phyloP scores from a whole-genome alignment of 208 protist species.

The Leishmania tropica region DNA sequence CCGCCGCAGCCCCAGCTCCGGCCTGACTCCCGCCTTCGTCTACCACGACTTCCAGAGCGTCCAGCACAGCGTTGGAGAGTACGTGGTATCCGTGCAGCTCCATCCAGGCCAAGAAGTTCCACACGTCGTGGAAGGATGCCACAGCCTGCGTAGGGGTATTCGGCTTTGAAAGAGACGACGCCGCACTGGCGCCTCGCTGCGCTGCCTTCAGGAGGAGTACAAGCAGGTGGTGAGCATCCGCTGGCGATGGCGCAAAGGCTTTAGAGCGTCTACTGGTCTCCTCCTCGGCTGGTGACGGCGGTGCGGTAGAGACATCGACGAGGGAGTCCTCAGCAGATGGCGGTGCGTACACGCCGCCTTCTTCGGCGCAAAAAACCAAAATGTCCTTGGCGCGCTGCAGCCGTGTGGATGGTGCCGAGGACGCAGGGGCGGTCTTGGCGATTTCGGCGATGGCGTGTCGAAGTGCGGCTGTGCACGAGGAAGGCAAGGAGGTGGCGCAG shows the following conservation, averaged over 20 bases:
- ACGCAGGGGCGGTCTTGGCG: neutral
- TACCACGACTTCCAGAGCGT: conserved; percentile 34
- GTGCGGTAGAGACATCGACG: neutral
- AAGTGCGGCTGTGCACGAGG: neutral
- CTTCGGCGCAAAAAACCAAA: conserved; percentile 26
- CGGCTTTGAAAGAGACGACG: neutral
- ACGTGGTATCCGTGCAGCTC: conserved; percentile 57
- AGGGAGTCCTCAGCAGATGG: neutral
- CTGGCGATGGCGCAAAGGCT: conserved; percentile 10
- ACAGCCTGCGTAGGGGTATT: neutral
- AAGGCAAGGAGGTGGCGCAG: neutral
- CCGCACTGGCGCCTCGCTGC: conserved; percentile 5
- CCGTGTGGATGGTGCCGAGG: conserved; percentile 18
- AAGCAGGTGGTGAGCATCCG: conserved; percentile 19
- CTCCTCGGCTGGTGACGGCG: neutral
- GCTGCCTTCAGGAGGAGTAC: conserved; percentile 22
- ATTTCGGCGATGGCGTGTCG: neutral
- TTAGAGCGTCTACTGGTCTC: neutral
- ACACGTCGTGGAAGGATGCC: conserved; percentile 39
- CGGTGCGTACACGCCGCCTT: conserved; percentile 8
- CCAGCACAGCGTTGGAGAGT: conserved; percentile 44
- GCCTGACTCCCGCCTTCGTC: conserved; percentile 24
- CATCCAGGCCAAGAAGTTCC: conserved; percentile 75
- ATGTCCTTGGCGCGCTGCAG: conserved; percentile 30
- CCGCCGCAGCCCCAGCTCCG: neutral